Evolutionary conservation across 1,284 basidiomycete genomes (phyloP), one percentile per base, ranked within the genome.

Genomic region (Tausonia pullulans): DNA sequence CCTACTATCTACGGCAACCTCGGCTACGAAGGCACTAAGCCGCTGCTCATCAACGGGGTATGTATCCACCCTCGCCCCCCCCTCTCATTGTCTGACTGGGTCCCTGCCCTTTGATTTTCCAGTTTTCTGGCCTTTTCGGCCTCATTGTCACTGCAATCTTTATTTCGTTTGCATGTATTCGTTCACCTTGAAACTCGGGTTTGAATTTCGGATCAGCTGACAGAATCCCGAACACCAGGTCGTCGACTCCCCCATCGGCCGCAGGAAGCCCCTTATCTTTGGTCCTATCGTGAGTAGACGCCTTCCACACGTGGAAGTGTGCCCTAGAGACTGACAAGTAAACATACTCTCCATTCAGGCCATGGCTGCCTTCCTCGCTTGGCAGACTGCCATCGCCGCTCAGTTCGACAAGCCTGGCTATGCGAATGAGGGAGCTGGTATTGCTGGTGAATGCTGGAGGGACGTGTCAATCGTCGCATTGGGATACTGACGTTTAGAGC

Each of bases 191-290:
- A 27, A 2, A 2, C 27, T 27, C 2, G 27, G 27, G 27, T 27
- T 27, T 27, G 27, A 27, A 27, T 27, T 1, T 27, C 27, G 27
- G 27, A 27, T 27, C 27, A 27, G 27, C 27, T 27, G 27, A 27
- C 27, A 27, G 27, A 27, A 27, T 2, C 2, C 2, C 27, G 27
- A 27, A 27, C 27, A 1, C 27, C 27, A 27, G 27, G 27, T 27
- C 27, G 27, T 27, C 27, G 27, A 27, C 27, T 27, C 27, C 2
- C 27, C 27, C 27, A 79, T 84, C 27, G 84, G 83, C 11, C 78
- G 84, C 11, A 83, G 82, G 73, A 81, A 79, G 70, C 84, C 83
- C 1, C 78, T 85, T 7, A 76, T 85, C 72, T 81, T 83, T 68
- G 83, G 84, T 56, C 79, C 82, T 11, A 16, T 72, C 49, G 27